Base-by-base conservation (phyloP, 129 eudicot genomes). In the Kitagawia praeruptora region DNA sequence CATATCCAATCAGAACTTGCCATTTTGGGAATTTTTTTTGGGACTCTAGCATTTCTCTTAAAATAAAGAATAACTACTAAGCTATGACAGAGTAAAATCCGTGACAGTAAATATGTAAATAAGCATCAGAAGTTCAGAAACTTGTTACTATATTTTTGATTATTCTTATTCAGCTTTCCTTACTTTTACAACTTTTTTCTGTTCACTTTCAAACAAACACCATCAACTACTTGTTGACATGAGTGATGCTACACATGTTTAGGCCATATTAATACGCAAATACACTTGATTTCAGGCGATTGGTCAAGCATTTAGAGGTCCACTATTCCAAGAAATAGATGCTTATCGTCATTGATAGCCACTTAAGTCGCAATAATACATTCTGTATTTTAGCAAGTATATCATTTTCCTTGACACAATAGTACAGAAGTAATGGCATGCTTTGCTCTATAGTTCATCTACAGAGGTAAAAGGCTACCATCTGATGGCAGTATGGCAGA, bases 131-230 rank as follows among this genome's bases (percentile, higher is more conserved):
- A 49, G 23, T 49, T 34, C 37, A 34, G 37, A 34, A 34, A 34
- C 1, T 16, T 5, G 23, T 39, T n/a, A 39, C 13, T 69, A 9
- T 69, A 7, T 6, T 56, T 46, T 56, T 77, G 44, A 49, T 27
- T 31, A 28, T n/a, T 46, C 13, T 45, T 45, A 45, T 8, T 45
- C 47, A 45, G 8, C 61, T 12, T 10, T 21, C 61, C 54, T 28
- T 34, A 61, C 67, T 54, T 82, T 71, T 78, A 27, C 48, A 18
- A 11, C 21, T 40, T n/a, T 41, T 10, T 56, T n/a, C 13, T 56
- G 66, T 64, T 28, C 13, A 64, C 18, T 64, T 66, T 66, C 72
- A 21, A 51, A n/a, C 38, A 74, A 74, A 74, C 77, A 74, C 48
- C 28, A n/a, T 44, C 44, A n/a, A 44, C 56, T 44, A 40, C 28